Base-by-base conservation (phyloP, 768 basidiomycete genomes). In the Lanmaoa rubissima region DNA sequence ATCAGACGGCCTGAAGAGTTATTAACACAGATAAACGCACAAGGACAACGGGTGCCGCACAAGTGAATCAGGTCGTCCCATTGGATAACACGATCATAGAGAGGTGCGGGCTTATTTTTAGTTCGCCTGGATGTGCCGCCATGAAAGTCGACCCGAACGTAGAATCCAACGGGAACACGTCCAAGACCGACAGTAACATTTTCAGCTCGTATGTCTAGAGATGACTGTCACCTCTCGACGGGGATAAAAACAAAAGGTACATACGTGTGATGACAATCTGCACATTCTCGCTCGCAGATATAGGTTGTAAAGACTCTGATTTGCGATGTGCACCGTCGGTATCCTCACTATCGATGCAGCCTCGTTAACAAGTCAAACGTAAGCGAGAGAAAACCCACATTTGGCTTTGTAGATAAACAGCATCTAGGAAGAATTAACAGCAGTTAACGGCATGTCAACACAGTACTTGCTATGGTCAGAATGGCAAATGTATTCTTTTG, bases 121-220 rank as follows among this genome's bases (percentile, higher is more conserved):
- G 63, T 64, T 40, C 46, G 54, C 44, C 43, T 55, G 28, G 34
- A 4, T 14, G n/a, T 21, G 31, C 39, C 28, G 9, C 16, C 28
- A 1, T 4, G 12, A 9, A 57, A 40, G 48, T 61, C 28, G 11
- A 64, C 38, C 6, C 45, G 47, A 32, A 58, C 60, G 41, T 54
- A 65, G 38, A 65, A 65, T 5, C 54, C 57, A 11, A 58, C 40
- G 17, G 64, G 63, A 39, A 65, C 47, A 14, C 54, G 63, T 26
- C 39, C 43, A 40, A 65, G 52, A 35, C 36, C 26, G 21, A 44
- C n/a, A 5, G 39, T 28, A 28, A 54, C 26, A 38, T 58, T 53
- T 38, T 57, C 54, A 35, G 46, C 63, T 17, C 53, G 63, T 0
- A 65, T 59, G 6, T 53, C 64, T 65, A 31, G 10, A 7, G 16